These are phyloP conservation scores for Nicotiana tomentosiformis DNA, from an alignment of 257 asterid species.

Conservation along the genomic window DNA sequence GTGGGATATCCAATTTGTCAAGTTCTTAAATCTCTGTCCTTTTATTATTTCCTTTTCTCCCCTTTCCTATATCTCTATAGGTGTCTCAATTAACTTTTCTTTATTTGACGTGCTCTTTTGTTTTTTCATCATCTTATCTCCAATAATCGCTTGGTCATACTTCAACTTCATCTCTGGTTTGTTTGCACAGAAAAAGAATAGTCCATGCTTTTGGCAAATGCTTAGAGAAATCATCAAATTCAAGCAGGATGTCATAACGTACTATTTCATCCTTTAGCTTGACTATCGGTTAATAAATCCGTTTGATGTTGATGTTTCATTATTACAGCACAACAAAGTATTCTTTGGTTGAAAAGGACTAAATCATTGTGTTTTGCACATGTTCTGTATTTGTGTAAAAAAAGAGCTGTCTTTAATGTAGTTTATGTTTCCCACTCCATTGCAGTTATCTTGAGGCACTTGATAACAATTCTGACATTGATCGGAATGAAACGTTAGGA, in stretches of 20 bases:
- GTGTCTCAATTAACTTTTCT: background rate
- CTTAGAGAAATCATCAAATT: conserved; percentile 71
- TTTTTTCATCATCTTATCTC: background rate
- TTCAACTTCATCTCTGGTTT: conserved; percentile 37
- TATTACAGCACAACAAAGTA: background rate
- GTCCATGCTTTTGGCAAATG: conserved; percentile 84
- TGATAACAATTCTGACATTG: conserved; percentile 71
- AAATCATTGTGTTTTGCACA: background rate
- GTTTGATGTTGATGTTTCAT: background rate
- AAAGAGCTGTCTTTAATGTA: background rate
- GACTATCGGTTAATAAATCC: background rate
- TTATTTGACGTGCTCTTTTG: background rate
- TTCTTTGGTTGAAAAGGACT: background rate
- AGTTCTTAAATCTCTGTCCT: background rate
- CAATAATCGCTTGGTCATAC: conserved; percentile 21
- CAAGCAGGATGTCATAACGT: conserved; percentile 68
- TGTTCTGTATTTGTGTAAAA: background rate
- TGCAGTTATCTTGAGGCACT: conserved; percentile 81
- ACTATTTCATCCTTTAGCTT: background rate
- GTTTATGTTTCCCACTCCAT: background rate
- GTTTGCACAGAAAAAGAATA: conserved; percentile 88
- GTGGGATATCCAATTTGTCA: conserved; percentile 6
- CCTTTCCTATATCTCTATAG: background rate
- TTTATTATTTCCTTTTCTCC: background rate
- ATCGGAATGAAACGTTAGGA: conserved; percentile 68